phyloP scores from a whole-genome alignment of 495 filamentous ascomycete genomes.

The Chaetomium cochliodes region DNA sequence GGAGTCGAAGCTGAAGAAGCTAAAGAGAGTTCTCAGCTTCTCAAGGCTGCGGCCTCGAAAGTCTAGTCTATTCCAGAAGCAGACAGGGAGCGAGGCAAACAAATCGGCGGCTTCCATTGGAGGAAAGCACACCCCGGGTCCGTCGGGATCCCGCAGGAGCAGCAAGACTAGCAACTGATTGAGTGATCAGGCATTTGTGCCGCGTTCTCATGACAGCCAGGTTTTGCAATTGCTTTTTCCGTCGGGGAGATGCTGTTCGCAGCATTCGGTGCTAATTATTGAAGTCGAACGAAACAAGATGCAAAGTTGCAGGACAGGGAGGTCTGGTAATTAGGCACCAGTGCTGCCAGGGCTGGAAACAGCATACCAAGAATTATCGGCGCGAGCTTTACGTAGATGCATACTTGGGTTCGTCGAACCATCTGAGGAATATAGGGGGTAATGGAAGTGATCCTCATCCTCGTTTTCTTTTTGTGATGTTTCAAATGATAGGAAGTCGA shows the following conservation, averaged over 20 bases:
- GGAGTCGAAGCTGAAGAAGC: not conserved
- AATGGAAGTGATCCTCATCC: too few relatives aligned
- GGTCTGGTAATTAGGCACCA: not conserved
- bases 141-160: not conserved
- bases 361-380: not conserved
- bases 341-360: not conserved
- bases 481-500: too few relatives aligned
- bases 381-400: too few relatives aligned
- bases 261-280: too few relatives aligned
- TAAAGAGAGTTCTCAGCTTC: conserved; percentile 17
- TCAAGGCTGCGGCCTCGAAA: conserved; percentile 11
- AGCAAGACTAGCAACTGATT: not conserved
- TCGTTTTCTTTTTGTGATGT: too few relatives aligned
- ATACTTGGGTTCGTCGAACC: too few relatives aligned
- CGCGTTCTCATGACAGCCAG: not conserved
- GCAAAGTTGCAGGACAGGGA: too few relatives aligned
- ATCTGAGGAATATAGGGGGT: too few relatives aligned
- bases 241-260: not conserved
- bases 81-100: not conserved
- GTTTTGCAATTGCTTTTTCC: not conserved
- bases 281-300: too few relatives aligned
- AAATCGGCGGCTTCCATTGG: not conserved
- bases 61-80: not conserved
- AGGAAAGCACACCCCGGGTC: not conserved
- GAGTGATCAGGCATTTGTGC: not conserved